These are phyloP conservation scores for Colletotrichum incanum DNA, from an alignment of 2,329 filamentous ascomycete species.

Conservation along the genomic window DNA sequence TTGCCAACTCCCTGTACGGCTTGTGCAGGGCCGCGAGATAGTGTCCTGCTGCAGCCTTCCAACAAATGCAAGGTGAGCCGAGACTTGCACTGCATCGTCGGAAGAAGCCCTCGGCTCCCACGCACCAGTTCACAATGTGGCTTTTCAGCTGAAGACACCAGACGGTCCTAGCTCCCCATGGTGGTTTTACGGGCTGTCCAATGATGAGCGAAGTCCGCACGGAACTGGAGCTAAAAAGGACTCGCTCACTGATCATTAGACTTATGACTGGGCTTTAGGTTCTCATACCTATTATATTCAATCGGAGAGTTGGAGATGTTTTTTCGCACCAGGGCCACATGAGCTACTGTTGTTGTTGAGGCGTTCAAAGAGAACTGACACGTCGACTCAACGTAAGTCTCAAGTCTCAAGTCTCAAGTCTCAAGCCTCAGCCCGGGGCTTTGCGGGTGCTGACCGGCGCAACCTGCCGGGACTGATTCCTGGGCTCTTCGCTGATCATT, in stretches of 20 bases:
- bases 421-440: background rate
- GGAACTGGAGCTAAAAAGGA: background rate
- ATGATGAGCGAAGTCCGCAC: background rate
- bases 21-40: background rate
- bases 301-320: background rate
- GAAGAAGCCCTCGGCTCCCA: too few relatives aligned
- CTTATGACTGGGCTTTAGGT: background rate
- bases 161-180: background rate
- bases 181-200: background rate
- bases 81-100: background rate
- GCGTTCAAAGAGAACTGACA: background rate
- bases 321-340: background rate
- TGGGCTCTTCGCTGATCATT: background rate
- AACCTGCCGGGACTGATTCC: background rate
- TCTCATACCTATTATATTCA: background rate
- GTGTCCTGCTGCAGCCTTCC: background rate
- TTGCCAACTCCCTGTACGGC: background rate
- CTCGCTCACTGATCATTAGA: too few relatives aligned
- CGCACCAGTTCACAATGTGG: background rate
- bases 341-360: background rate
- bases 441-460: constrained; percentile 1
- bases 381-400: background rate
- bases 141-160: constrained; percentile 16
- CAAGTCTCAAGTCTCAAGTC: background rate
- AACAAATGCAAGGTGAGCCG: background rate